Conservation (phyloP, 2,329 filamentous ascomycete species). For the Incumbomyces lentus region DNA sequence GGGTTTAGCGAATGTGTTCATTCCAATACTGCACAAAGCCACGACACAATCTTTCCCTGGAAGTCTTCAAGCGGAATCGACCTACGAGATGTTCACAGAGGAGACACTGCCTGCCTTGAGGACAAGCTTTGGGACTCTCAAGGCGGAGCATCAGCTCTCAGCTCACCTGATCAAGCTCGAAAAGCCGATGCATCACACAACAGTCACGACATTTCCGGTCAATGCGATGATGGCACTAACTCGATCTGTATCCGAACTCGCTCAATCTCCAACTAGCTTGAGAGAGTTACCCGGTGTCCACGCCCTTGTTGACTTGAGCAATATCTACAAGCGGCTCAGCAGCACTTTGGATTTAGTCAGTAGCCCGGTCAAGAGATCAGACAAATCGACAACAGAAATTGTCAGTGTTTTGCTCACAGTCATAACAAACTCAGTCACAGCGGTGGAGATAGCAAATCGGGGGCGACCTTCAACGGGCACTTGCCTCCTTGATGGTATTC, state of each 20-base stretch:
- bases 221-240: slow-evolving; percentile 3
- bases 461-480: slow-evolving; percentile 66
- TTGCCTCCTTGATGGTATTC: slow-evolving; percentile 72
- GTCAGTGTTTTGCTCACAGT: not conserved
- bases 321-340: slow-evolving; percentile 46
- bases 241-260: not conserved
- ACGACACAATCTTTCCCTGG: slow-evolving; percentile 76
- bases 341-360: slow-evolving; percentile 31
- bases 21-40: slow-evolving; percentile 91
- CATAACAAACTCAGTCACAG: slow-evolving; percentile 59
- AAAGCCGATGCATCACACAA: slow-evolving; percentile 9
- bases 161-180: slow-evolving; percentile 10
- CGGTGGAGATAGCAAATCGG: slow-evolving; percentile 83
- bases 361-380: not conserved
- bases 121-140: slow-evolving; percentile 3
- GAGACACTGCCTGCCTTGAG: slow-evolving; percentile 42
- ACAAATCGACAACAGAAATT: not conserved
- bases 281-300: not conserved
- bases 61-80: slow-evolving; percentile 48
- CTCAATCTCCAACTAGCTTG: not conserved
- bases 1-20: slow-evolving; percentile 84
- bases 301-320: slow-evolving; percentile 35
- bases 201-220: slow-evolving; percentile 2
- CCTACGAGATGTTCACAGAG: slow-evolving; percentile 61
- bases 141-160: slow-evolving; percentile 8